Evolutionary conservation across 768 basidiomycete genomes (phyloP).

Genomic region (Mycena vitilis): DNA sequence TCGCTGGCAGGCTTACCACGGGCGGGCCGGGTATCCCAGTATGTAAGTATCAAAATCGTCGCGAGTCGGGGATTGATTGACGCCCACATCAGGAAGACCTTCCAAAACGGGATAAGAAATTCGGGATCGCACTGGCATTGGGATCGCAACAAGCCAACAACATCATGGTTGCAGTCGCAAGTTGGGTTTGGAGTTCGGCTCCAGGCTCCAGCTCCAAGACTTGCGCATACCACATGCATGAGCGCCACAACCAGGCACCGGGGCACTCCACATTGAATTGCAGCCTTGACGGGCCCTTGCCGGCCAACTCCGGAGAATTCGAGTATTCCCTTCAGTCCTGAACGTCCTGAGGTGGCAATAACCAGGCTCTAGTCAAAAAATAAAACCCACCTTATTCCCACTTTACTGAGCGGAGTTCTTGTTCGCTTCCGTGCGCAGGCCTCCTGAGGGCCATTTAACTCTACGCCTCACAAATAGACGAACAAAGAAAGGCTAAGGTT

Average conservation of each 20-base stretch:
- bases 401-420: background rate
- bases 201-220: conserved; percentile 11
- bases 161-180: conserved; percentile 8
- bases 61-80: too few species aligned
- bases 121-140: too few species aligned
- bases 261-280: too few species aligned
- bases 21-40: background rate
- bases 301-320: too few species aligned
- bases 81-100: background rate
- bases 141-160: conserved; percentile 9
- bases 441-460: conserved; percentile 9
- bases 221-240: conserved; percentile 7
- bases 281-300: too few species aligned
- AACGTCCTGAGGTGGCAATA: conserved; percentile 17
- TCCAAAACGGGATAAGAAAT: background rate
- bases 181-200: conserved; percentile 2
- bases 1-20: too few species aligned
- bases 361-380: conserved; percentile 19
- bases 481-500: conserved; percentile 10
- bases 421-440: conserved; percentile 21
- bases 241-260: background rate
- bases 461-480: conserved; percentile 6
- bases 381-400: conserved; percentile 14
- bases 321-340: too few species aligned
- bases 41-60: background rate